Evolutionary conservation across 768 basidiomycete species (phyloP), one percentile per base, ranked within the genome.

Genomic region (Mycena chlorophos): DNA sequence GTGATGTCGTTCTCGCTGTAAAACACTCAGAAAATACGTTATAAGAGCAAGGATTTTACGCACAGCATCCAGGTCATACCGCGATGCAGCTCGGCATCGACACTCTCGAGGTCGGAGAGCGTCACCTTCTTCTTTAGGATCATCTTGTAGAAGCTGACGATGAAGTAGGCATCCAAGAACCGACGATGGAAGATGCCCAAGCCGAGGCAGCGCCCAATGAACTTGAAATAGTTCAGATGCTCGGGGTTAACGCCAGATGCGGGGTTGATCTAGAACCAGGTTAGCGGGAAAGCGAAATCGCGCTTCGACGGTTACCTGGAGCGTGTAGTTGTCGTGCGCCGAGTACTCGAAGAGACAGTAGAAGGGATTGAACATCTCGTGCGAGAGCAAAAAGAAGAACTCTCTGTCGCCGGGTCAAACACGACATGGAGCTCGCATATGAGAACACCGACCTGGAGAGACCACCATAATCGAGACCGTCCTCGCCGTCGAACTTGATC

Each of bases 361-460:
- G 82, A 99, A 98, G 22, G 97, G 97, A 73, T 98, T 97, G 81
- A 99, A 98, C 97, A 99, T 98, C 74, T 98, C 97, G 71, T 99
- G 97, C 29, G 96, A 98, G 46, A 99, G 82, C 55, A 99, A 77
- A 89, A 98, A 99, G 83, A 99, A 99, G 81, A 98, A 99, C 75
- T 99, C 97, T 78, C 95, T 96, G 73, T 14, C 8, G 14, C 40
- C 55, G 49, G 48, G 57, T 22, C 20, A 17, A 27, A 43, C 12
- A 14, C 66, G 54, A 20, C n/a, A 40, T 25, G 1, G 30, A 51
- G 38, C 4, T 45, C 22, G 37, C 22, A 22, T 19, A 26, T 26
- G 23, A 28, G 5, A 49, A 39, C 39, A 73, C 84, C 31, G 64
- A 94, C 93, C 96, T 87, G 37, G 95, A 97, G 54, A 98, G 75